Conservation (phyloP, 345 rosid species). For the Syzygium aromaticum region DNA sequence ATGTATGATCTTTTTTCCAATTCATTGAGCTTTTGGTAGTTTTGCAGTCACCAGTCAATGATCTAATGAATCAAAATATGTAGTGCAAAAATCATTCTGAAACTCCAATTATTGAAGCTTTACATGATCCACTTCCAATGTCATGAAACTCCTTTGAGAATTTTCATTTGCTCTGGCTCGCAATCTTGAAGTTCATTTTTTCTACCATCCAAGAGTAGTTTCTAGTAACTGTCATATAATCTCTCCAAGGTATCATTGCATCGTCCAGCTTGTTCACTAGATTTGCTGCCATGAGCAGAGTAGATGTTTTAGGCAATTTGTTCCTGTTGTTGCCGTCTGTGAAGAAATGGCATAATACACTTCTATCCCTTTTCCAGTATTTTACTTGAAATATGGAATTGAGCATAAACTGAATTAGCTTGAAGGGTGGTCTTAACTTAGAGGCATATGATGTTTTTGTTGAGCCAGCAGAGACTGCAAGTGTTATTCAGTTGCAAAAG, state of each 20-base stretch:
- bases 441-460: not conserved
- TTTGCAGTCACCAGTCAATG: not conserved
- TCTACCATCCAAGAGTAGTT: not conserved
- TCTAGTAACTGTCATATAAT: not conserved
- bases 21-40: not conserved
- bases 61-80: not conserved
- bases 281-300: not conserved
- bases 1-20: not conserved
- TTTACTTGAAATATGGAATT: not conserved
- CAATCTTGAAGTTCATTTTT: not conserved
- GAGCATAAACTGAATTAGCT: not conserved
- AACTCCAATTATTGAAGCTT: not conserved
- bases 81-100: not conserved
- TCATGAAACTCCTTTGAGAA: not conserved
- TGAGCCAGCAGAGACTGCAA: not conserved
- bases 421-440: not conserved
- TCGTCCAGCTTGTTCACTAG: not conserved
- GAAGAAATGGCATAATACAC: not conserved
- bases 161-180: not conserved
- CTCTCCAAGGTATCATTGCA: not conserved
- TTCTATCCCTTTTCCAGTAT: not conserved
- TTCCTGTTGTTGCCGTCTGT: not conserved
- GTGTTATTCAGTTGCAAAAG: not conserved
- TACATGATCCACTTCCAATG: not conserved
- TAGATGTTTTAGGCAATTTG: not conserved